Conservation (phyloP, 805 yeast species). For the Kluyveromyces starmeri region DNA sequence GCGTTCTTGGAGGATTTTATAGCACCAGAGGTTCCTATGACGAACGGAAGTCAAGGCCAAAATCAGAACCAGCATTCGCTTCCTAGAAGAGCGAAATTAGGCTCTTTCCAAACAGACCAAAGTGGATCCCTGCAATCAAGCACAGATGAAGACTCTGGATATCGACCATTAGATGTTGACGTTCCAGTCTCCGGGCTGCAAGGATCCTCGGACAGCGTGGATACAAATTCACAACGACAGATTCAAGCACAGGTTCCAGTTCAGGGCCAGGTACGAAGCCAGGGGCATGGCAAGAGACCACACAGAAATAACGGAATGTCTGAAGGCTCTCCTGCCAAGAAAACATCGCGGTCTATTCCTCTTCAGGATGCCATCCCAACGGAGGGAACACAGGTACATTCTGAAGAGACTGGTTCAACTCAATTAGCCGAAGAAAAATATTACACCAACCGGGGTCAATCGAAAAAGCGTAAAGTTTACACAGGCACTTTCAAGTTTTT, state of each 20-base stretch:
- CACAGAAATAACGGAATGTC: background rate
- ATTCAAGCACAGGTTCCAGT: slow-evolving; percentile 5
- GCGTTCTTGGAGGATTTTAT: slow-evolving; percentile 5
- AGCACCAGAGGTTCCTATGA: background rate
- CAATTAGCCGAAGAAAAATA: slow-evolving; percentile 11
- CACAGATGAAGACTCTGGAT: background rate
- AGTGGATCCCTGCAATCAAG: background rate
- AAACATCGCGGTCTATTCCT: slow-evolving; percentile 2
- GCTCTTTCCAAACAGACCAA: slow-evolving; percentile 4
- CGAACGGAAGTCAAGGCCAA: too few species aligned
- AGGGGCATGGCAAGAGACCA: background rate
- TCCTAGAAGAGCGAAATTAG: slow-evolving; percentile 3
- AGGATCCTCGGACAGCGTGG: background rate
- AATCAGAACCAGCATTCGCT: too few species aligned
- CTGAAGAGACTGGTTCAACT: background rate
- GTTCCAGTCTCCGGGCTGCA: slow-evolving; percentile 1
- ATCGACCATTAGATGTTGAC: slow-evolving; percentile 1
- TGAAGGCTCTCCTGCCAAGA: slow-evolving; percentile 6
- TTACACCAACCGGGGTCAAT: slow-evolving; percentile 9
- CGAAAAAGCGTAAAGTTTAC: slow-evolving; percentile 22
- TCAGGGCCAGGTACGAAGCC: slow-evolving; percentile 1
- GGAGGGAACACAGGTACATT: background rate
- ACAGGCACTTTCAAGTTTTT: slow-evolving; percentile 31
- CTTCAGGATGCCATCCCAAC: background rate
- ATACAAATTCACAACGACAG: slow-evolving; percentile 4